phyloP scores from a whole-genome alignment of 2,329 filamentous ascomycete genomes.

The Trichoderma koningiopsis region DNA sequence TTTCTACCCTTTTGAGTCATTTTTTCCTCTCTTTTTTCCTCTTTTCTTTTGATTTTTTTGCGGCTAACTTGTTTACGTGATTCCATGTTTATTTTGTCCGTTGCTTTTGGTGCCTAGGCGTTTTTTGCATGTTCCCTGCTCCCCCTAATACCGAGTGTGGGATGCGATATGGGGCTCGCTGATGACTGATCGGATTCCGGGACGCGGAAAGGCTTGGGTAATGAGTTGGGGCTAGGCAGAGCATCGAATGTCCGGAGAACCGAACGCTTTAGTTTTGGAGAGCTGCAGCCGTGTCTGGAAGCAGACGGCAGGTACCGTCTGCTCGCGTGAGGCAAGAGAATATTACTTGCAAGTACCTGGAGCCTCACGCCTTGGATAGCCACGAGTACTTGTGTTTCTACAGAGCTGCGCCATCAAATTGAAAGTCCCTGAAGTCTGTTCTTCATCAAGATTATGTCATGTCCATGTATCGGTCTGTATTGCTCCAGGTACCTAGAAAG shows the following conservation, averaged over 20 bases:
- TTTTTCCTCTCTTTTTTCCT: background rate
- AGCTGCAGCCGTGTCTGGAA: background rate
- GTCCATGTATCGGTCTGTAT: background rate
- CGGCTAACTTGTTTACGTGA: background rate
- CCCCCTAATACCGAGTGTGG: background rate
- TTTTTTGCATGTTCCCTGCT: background rate
- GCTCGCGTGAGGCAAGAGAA: background rate
- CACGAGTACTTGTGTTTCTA: background rate
- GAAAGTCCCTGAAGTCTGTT: background rate
- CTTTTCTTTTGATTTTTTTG: background rate
- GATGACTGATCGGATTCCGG: constrained; percentile 23
- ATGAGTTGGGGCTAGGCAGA: background rate
- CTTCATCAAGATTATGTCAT: background rate
- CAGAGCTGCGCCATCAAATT: background rate
- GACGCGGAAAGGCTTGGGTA: constrained; percentile 22
- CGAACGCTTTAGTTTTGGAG: background rate
- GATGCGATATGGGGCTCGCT: background rate
- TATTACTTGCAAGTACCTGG: background rate
- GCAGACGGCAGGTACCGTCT: background rate
- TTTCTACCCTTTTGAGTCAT: background rate
- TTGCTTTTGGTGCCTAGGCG: background rate
- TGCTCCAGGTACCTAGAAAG: background rate
- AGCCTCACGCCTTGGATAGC: background rate
- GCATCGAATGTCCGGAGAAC: constrained; percentile 12
- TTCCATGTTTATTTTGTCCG: background rate